Conservation (phyloP, 2,329 filamentous ascomycete genomes). For the Sporothrix humicola region DNA sequence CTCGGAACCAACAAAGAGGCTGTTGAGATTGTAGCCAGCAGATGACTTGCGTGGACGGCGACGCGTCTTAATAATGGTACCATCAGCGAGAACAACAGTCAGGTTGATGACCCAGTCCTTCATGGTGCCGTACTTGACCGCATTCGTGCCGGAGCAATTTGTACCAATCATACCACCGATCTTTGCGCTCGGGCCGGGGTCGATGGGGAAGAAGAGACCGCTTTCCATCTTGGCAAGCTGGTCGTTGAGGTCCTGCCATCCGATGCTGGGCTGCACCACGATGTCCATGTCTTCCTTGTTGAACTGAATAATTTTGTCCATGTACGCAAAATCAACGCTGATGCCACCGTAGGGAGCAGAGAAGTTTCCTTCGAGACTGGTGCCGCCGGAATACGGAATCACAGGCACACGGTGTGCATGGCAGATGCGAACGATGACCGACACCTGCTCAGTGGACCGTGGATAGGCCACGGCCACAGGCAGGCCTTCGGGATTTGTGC, state of each 20-base stretch:
- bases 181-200: conserved; percentile 75
- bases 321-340: conserved; percentile 85
- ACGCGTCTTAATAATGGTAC: conserved; percentile 78
- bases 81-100: conserved; percentile 80
- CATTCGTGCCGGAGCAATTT: conserved; percentile 78
- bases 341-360: conserved; percentile 85
- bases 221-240: conserved; percentile 69
- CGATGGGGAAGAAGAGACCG: conserved; percentile 88
- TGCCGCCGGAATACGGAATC: conserved; percentile 84
- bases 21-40: conserved; percentile 82
- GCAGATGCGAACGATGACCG: conserved; percentile 69
- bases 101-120: conserved; percentile 86
- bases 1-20: conserved; percentile 80
- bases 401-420: conserved; percentile 81
- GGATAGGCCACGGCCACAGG: conserved; percentile 70
- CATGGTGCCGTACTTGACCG: conserved; percentile 83
- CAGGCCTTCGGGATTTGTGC: conserved; percentile 63
- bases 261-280: conserved; percentile 86
- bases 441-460: conserved; percentile 64
- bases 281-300: conserved; percentile 91
- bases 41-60: conserved; percentile 79
- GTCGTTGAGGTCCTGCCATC: conserved; percentile 90
- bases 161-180: conserved; percentile 86
- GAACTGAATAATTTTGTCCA: conserved; percentile 80
- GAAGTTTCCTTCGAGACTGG: conserved; percentile 88